A percentile compares a stretch with the other conserved stretches of the same genome.
phyloP scores from a whole-genome alignment of 2,329 filamentous ascomycete species.

The Fusarium pilosicola region DNA sequence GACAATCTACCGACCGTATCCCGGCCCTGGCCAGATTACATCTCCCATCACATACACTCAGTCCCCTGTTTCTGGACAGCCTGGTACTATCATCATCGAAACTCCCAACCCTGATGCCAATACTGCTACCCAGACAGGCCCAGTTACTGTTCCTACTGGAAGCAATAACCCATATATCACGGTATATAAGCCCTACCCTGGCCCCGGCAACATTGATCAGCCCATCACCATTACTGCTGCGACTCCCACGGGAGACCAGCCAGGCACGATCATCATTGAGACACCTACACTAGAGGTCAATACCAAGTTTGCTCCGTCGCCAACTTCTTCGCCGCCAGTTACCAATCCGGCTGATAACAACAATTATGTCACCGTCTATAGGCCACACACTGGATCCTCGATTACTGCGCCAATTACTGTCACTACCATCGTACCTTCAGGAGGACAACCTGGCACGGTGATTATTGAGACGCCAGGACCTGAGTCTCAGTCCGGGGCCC shows the following conservation, averaged over 20 bases:
- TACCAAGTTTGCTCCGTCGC: conserved; percentile 20
- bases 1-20: conserved; percentile 27
- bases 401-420: conserved; percentile 32
- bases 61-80: conserved; percentile 16
- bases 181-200: conserved; percentile 29
- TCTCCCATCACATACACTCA: conserved; percentile 23
- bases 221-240: conserved; percentile 29
- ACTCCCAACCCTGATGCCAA: conserved; percentile 23
- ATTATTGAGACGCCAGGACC: conserved; percentile 31
- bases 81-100: conserved; percentile 31
- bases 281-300: conserved; percentile 23
- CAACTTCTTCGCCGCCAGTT: conserved; percentile 1
- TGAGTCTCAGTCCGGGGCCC: neutral
- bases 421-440: conserved; percentile 31
- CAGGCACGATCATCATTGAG: conserved; percentile 32
- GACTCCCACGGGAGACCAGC: conserved; percentile 14
- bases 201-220: conserved; percentile 27
- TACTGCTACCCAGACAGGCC: conserved; percentile 17
- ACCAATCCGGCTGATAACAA: conserved; percentile 3
- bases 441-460: conserved; percentile 30
- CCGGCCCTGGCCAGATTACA: conserved; percentile 22
- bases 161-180: conserved; percentile 25
- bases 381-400: conserved; percentile 16
- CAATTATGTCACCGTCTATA: conserved; percentile 27
- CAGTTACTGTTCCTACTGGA: conserved; percentile 17